Evolutionary conservation across 768 basidiomycete genomes (phyloP).

Genomic region (Tricholomella constricta): DNA sequence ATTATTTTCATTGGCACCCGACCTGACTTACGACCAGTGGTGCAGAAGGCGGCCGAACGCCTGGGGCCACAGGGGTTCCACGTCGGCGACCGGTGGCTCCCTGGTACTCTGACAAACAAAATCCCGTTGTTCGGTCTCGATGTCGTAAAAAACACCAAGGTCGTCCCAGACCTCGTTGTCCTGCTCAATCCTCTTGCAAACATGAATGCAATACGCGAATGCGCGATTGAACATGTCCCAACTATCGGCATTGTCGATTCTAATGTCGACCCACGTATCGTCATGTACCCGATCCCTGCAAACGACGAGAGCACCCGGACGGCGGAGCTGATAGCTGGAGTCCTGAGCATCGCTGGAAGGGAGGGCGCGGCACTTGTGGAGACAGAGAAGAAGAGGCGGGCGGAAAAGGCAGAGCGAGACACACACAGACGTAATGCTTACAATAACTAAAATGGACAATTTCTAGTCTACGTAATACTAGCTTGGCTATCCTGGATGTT

Average conservation of each 20-base stretch:
- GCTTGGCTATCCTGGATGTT: conserved; percentile 55
- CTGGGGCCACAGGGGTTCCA: conserved; percentile 81
- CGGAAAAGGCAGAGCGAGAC: conserved; percentile 23
- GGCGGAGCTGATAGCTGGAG: conserved; percentile 87
- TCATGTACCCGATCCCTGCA: conserved; percentile 98
- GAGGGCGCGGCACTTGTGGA: conserved; percentile 64
- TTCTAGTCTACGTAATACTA: conserved; percentile 17
- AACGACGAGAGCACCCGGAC: conserved; percentile 94
- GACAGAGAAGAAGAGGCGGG: conserved; percentile 30
- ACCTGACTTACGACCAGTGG: conserved; percentile 71
- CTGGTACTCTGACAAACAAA: conserved; percentile 93
- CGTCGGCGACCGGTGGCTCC: conserved; percentile 88
- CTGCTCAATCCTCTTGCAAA: conserved; percentile 90
- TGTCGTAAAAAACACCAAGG: conserved; percentile 50
- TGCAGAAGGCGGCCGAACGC: conserved; percentile 78
- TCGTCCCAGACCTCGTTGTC: conserved; percentile 85
- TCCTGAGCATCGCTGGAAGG: conserved; percentile 84
- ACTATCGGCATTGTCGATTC: conserved; percentile 95
- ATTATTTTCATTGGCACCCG: conserved; percentile 92
- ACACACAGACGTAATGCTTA: conserved; percentile 12
- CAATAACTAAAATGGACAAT: conserved; percentile 5
- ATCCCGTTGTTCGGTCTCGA: conserved; percentile 69
- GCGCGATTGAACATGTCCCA: conserved; percentile 85
- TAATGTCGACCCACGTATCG: conserved; percentile 92
- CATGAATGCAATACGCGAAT: conserved; percentile 87